Evolutionary conservation across 192 early-diverging fungal species (phyloP), one percentile per base, ranked within the genome.

Genomic region (Radiomyces spectabilis): DNA sequence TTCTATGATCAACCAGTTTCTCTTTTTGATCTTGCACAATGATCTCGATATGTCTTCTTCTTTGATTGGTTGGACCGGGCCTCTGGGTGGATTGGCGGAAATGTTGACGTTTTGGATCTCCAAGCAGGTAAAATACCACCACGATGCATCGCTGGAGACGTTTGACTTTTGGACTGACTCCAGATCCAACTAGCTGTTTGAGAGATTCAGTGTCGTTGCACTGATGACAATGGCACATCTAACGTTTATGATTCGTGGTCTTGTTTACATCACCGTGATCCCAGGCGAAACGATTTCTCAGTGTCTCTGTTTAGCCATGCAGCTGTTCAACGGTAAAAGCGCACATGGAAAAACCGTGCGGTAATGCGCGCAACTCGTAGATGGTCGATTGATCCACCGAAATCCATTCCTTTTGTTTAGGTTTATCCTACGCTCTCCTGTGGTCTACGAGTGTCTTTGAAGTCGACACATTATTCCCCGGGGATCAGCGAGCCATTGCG

Each of bases 51-150:
- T 63, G 7, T 51, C 41, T 44, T 53, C 67, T n/a, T 53, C 57
- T 2, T 41, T 64, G 9, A 50, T 69, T 37, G 67, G 67, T n/a
- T 64, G 62, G 57, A 69, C 67, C 26, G 67, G 67, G n/a, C 67
- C 67, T 16, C 27, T 69, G 41, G 63, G 67, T 22, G 61, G 61
- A 13, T 8, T 69, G 10, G 55, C 67, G 0, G 67, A 69, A 55
- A 50, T 69, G 16, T 54, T 51, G 13, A 64, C n/a, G n/a, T n/a
- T n/a, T n/a, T n/a, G n/a, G n/a, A n/a, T n/a, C n/a, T n/a, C n/a
- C n/a, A n/a, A n/a, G n/a, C n/a, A n/a, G n/a, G n/a, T n/a, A n/a
- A n/a, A n/a, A n/a, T n/a, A n/a, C n/a, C n/a, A n/a, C n/a, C n/a
- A 59, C 16, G 50, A 37, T 18, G 31, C 38, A 9, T 35, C 15